Percentiles rank a stretch among this genome's conserved stretches.
Evolutionary conservation across 2,329 filamentous ascomycete genomes (phyloP).

Genomic region (Penicillium verrucosum): DNA sequence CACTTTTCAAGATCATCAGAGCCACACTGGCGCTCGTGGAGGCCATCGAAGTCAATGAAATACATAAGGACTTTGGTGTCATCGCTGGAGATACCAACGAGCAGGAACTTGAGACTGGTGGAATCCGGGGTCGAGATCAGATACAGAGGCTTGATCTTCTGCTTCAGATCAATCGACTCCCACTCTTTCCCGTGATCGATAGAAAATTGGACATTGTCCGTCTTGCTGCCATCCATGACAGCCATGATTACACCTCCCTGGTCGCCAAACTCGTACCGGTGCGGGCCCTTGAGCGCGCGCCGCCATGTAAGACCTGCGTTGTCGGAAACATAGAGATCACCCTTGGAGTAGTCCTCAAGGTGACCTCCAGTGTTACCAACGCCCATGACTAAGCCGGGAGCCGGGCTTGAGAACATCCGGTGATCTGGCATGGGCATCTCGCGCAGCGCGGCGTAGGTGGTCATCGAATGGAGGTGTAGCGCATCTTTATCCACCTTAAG

Average conservation of each 20-base stretch:
- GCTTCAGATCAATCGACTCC: conserved; percentile 66
- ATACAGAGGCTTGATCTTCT: conserved; percentile 67
- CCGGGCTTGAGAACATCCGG: conserved; percentile 86
- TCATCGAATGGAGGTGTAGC: conserved; percentile 90
- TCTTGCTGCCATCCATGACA: conserved; percentile 64
- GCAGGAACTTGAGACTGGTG: conserved; percentile 84
- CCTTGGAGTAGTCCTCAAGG: conserved; percentile 67
- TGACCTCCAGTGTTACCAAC: conserved; percentile 82
- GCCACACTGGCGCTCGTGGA: conserved; percentile 76
- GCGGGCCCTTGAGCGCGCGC: conserved; percentile 68
- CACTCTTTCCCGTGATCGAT: conserved; percentile 86
- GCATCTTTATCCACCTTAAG: conserved; percentile 65
- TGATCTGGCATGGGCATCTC: conserved; percentile 67
- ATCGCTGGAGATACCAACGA: conserved; percentile 62
- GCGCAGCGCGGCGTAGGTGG: conserved; percentile 50
- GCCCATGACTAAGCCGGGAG: conserved; percentile 90
- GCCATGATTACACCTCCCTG: conserved; percentile 86
- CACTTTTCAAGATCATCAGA: conserved; percentile 74
- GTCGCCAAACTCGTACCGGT: conserved; percentile 96
- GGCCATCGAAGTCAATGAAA: conserved; percentile 75
- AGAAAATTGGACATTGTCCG: conserved; percentile 68
- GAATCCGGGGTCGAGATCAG: conserved; percentile 90
- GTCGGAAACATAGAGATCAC: conserved; percentile 83
- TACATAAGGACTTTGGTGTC: conserved; percentile 59
- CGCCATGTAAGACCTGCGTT: conserved; percentile 86